A percentile compares a stretch with the other conserved stretches of the same genome.
phyloP scores from a whole-genome alignment of 2,329 filamentous ascomycete species.

The Harringtonia aguacate region DNA sequence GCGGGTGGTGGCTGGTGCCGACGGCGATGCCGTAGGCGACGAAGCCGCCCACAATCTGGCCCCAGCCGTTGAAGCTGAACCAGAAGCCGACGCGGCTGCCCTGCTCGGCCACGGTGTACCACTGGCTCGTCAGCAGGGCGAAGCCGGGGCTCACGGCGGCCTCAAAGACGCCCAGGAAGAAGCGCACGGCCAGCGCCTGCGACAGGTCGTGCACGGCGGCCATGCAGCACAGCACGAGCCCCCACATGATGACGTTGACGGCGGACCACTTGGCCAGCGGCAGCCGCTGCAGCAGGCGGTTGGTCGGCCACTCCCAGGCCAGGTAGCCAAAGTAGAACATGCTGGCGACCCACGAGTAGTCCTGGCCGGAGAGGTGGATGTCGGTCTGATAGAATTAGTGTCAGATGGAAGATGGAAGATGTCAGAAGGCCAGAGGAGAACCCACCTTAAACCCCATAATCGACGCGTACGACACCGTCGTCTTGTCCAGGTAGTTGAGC shows the following conservation, averaged over 20 bases:
- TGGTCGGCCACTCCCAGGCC: constrained; percentile 57
- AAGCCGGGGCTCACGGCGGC: constrained; percentile 59
- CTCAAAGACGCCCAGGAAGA: constrained; percentile 60
- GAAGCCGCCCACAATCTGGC: constrained; percentile 27
- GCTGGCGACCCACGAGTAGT: constrained; percentile 40
- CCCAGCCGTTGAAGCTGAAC: constrained; percentile 47
- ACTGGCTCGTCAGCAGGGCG: constrained; percentile 56
- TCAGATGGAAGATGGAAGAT: neutral
- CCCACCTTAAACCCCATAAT: constrained; percentile 37
- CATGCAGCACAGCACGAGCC: constrained; percentile 44
- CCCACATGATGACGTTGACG: constrained; percentile 55
- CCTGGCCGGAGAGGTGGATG: constrained; percentile 27
- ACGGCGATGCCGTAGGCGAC: constrained; percentile 32
- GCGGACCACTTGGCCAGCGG: constrained; percentile 58
- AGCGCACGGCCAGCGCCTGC: constrained; percentile 52
- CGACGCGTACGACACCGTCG: constrained; percentile 34
- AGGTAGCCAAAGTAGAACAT: constrained; percentile 38
- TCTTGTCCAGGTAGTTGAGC: constrained; percentile 43
- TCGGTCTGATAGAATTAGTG: constrained; percentile 20
- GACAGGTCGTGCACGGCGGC: constrained; percentile 50
- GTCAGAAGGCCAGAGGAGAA: neutral
- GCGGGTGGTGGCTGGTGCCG: constrained; percentile 30
- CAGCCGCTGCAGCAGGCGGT: constrained; percentile 50
- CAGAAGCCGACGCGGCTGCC: constrained; percentile 52
- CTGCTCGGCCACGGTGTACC: constrained; percentile 64